phyloP scores from a whole-genome alignment of 2,329 filamentous ascomycete genomes.

The Talaromyces islandicus region DNA sequence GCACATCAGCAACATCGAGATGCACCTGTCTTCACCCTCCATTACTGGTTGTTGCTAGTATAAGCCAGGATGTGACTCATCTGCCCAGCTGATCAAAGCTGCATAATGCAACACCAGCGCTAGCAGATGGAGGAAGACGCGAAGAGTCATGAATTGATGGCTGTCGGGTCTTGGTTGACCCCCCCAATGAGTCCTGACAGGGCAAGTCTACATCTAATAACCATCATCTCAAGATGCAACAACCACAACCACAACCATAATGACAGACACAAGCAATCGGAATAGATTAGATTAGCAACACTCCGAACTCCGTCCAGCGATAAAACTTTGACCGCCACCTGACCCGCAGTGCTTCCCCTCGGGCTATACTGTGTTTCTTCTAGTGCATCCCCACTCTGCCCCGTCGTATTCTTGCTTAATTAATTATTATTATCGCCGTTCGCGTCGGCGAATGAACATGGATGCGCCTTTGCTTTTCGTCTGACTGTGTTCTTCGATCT shows the following conservation, averaged over 20 bases:
- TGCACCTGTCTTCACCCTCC: no score
- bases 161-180: neutral
- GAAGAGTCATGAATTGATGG: no score
- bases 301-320: neutral
- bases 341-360: neutral
- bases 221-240: neutral
- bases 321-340: slow-evolving; percentile 6
- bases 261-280: neutral
- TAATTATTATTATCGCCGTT: neutral
- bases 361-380: neutral
- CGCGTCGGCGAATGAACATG: neutral
- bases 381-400: slow-evolving; percentile 1
- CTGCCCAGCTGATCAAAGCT: neutral
- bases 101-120: neutral
- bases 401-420: neutral
- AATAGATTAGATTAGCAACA: neutral
- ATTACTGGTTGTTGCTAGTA: neutral
- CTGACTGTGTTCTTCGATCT: neutral
- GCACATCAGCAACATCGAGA: no score
- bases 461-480: neutral
- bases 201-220: neutral
- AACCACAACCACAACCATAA: neutral
- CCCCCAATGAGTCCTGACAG: neutral
- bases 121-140: neutral
- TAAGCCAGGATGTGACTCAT: neutral